phyloP scores from a whole-genome alignment of 1,139 yeast species.

The Scheffersomyces stambukii region DNA sequence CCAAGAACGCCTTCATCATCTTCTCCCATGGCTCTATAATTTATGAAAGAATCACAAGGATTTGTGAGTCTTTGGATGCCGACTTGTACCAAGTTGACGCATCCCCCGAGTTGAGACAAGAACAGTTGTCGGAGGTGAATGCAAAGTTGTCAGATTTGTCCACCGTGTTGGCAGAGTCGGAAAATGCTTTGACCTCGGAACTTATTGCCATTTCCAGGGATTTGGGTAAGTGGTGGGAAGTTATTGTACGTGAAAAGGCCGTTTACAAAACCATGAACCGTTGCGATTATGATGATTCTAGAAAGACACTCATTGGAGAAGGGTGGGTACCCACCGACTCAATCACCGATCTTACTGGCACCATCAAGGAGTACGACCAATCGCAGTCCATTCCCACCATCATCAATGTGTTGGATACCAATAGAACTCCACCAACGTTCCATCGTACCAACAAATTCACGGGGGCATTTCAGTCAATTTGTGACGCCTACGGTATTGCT shows the following conservation, averaged over 20 bases:
- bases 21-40: slow-evolving; percentile 43
- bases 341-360: slow-evolving; percentile 29
- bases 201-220: slow-evolving; percentile 70
- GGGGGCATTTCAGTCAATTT: slow-evolving; percentile 68
- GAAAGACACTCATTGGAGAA: slow-evolving; percentile 66
- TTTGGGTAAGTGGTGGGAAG: slow-evolving; percentile 65
- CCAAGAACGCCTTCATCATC: slow-evolving; percentile 41
- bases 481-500: slow-evolving; percentile 79
- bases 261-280: slow-evolving; percentile 63
- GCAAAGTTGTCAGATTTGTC: slow-evolving; percentile 53
- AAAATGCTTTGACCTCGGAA: slow-evolving; percentile 63
- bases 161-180: slow-evolving; percentile 50
- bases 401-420: slow-evolving; percentile 59
- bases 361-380: slow-evolving; percentile 26
- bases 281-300: slow-evolving; percentile 62
- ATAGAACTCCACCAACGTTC: slow-evolving; percentile 73
- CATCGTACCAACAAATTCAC: slow-evolving; percentile 77
- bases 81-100: slow-evolving; percentile 37
- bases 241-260: slow-evolving; percentile 67
- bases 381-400: slow-evolving; percentile 62
- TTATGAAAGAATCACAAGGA: slow-evolving; percentile 37
- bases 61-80: slow-evolving; percentile 46
- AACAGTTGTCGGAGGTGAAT: slow-evolving; percentile 55
- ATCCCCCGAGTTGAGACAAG: slow-evolving; percentile 25
- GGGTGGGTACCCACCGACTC: slow-evolving; percentile 79